Percentiles rank a stretch among this genome's conserved stretches.
These are phyloP conservation scores for Lophiostoma macrostomum DNA, from an alignment of 495 filamentous ascomycete species.

Conservation along the genomic window DNA sequence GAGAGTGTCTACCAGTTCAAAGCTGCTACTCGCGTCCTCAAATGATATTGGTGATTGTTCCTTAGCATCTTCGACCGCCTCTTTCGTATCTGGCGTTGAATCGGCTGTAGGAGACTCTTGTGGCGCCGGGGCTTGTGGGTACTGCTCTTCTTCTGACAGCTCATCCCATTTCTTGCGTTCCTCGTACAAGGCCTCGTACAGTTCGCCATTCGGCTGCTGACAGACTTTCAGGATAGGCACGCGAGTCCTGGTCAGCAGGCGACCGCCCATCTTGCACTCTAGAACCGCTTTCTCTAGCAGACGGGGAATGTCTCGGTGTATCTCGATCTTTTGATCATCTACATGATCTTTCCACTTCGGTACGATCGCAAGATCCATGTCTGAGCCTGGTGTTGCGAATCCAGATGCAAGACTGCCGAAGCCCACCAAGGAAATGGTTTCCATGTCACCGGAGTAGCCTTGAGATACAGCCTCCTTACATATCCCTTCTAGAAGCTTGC, in stretches of 20 bases:
- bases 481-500: slow-evolving; percentile 53
- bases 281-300: slow-evolving; percentile 67
- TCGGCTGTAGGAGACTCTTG: not conserved
- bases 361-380: slow-evolving; percentile 73
- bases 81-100: too few species aligned
- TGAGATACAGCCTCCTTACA: slow-evolving; percentile 53
- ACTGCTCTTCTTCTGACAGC: slow-evolving; percentile 37
- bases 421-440: slow-evolving; percentile 56
- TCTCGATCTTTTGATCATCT: not conserved
- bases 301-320: slow-evolving; percentile 48
- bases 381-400: slow-evolving; percentile 68
- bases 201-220: slow-evolving; percentile 56
- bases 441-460: slow-evolving; percentile 44
- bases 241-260: slow-evolving; percentile 66
- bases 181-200: slow-evolving; percentile 51
- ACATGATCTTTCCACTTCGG: slow-evolving; percentile 42
- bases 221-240: slow-evolving; percentile 82
- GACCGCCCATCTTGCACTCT: slow-evolving; percentile 63
- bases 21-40: too few species aligned
- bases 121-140: slow-evolving; percentile 1
- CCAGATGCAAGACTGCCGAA: slow-evolving; percentile 73
- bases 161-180: slow-evolving; percentile 59
- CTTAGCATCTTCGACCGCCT: too few species aligned
- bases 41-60: too few species aligned
- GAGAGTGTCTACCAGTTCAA: too few species aligned